Evolutionary conservation across 2,329 filamentous ascomycete species (phyloP), one percentile per base, ranked within the genome.

Genomic region (Monosporascus sp.): DNA sequence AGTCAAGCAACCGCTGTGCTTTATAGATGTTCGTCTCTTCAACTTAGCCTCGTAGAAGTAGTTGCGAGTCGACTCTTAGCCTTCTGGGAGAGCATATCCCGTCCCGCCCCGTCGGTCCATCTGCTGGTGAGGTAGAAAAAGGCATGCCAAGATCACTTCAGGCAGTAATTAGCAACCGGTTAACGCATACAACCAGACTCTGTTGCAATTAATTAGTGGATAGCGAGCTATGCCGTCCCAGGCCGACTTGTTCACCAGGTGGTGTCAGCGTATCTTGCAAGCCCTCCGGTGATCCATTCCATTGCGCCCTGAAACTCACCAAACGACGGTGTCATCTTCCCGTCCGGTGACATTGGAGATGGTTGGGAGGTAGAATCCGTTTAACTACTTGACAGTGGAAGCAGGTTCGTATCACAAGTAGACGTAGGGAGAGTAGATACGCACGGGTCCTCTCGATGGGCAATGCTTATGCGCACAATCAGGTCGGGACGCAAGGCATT

Each of bases 11-110:
- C 36, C 40, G 52, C 24, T 36, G 22, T 53, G 16, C 46, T 58
- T 58, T 61, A 59, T 60, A 60, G 26, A 36, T 38, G 22, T 27
- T 41, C 50, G 37, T 48, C n/a, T 47, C 41, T 46, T 16, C 22
- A 31, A 41, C 34, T 38, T 24, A 50, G 37, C 16, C 22, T 17
- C 43, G 40, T 27, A 53, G 49, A 53, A 52, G 53, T 49, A 26
- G 37, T 36, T 36, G 41, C 53, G n/a, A 55, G 51, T 52, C 40
- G 48, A 52, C 50, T 40, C 47, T 52, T 47, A 49, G 34, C 27
- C 22, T 49, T 49, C 36, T 19, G 50, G 44, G 20, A 22, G 53
- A 56, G 47, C 44, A 53, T 22, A 27, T 36, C 37, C n/a, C 31
- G 26, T 20, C 37, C 8, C 26, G 46, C 17, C 45, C 2, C 38